Base-by-base conservation (phyloP, 108 stramenopile species). In the Asterionellopsis glacialis region DNA sequence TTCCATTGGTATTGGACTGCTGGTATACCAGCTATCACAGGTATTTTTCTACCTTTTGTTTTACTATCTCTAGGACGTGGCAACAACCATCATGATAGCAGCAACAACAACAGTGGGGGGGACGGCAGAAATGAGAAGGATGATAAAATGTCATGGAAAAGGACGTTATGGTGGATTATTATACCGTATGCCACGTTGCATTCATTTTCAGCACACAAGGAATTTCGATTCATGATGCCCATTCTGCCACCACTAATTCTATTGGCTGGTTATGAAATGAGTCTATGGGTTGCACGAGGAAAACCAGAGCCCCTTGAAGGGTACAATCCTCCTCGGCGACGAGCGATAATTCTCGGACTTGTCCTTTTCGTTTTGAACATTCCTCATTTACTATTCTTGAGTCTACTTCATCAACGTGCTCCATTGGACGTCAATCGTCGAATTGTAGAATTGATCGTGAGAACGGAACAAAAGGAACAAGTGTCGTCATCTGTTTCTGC, bases 171-270 rank as follows among this genome's bases (percentile, higher is more conserved):
- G 71, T 55, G 67, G 24, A 63, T 94, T 18, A 59, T 82, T 59
- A 41, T 50, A 16, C 67, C 69, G 27, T 94, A 89, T 57, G 63
- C 74, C 3, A 33, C 74, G 0, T 54, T 79, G 23, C 92, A 95
- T 79, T 95, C 94, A n/a, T 64, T 84, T 55, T 90, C 89, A 24
- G 83, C 70, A 21, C 96, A 97, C 79, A 95, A 97, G 65, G 96
- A 97, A 61, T 94, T 97, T 76, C 95, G 96, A 16, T 97, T 95
- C 59, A 67, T 97, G 21, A 70, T 95, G 45, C 96, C 96, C 44
- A 59, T 97, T 14, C 72, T 97, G 23, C 95, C 96, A n/a, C 67
- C 95, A 10, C 57, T 90, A 38, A 83, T 83, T 64, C 58, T 93
- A 41, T 38, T 88, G 43, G 77, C 83, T 16, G 96, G 91, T 39